Base-by-base conservation (phyloP, 2,329 filamentous ascomycete genomes). In the Aspergillus novofumigatus region DNA sequence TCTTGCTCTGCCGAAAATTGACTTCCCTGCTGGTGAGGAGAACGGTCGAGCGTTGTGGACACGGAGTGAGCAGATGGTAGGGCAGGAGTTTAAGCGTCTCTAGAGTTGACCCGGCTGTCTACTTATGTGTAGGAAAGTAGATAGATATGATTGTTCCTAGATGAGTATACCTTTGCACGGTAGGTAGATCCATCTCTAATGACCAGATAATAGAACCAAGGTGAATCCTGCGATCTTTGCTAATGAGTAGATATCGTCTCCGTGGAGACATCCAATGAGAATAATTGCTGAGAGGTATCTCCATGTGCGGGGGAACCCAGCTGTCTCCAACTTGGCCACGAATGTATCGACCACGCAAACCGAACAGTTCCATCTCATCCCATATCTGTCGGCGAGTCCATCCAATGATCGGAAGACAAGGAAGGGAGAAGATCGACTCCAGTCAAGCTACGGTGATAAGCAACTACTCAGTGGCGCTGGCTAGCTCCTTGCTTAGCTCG, bases 21-120 rank as follows among this genome's bases (percentile, higher is more conserved):
- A 70, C 25, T 69, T 72, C 45, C 69, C 70, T 2, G 60, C 56
- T 3, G 66, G 62, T 4, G 57, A 64, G 52, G 59, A 64, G 32
- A 68, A 63, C 49, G 70, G 69, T 6, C 62, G 63, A 45, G 62
- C 58, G 35, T 55, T 73, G 51, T 74, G 72, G 72, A 60, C 53
- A 41, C 51, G 67, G 29, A 74, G 72, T 52, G 65, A 72, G 56
- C 53, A 65, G 41, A 56, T 73, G 35, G 59, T 70, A 7, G 63
- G 64, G 9, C 53, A 71, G 61, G 60, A 64, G 48, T 70, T 71
- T 48, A 51, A 45, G 29, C 42, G 42, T 8, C 47, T 48, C 5
- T 47, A 47, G 14, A 11, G 20, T 4, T 26, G 42, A 45, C 20
- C 10, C 21, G 42, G 11, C 28, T 29, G 32, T 17, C 14, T 7